Conservation (phyloP, 371 early-diverging fungal species). For the Lichtheimia corymbifera region DNA sequence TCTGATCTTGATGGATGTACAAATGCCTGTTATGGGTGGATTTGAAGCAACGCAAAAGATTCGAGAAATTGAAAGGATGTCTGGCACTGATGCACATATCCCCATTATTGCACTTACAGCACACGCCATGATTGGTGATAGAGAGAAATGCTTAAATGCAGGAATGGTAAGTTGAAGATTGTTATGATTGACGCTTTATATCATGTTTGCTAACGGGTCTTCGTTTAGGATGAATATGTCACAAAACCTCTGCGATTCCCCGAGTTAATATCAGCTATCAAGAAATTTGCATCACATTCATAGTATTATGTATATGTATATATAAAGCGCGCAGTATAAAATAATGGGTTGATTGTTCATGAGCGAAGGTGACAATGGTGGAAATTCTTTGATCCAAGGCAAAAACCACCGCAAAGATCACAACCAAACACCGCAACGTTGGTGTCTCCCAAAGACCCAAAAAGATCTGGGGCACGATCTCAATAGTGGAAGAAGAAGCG, state of each 20-base stretch:
- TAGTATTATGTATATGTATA: neutral
- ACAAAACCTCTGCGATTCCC: constrained; percentile 61
- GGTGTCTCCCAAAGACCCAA: too few relatives aligned
- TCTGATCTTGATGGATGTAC: constrained; percentile 81
- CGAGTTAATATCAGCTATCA: constrained; percentile 58
- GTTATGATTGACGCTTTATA: neutral
- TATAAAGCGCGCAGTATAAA: too few relatives aligned
- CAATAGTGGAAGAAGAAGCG: too few relatives aligned
- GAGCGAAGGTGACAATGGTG: too few relatives aligned
- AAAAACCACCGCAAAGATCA: too few relatives aligned
- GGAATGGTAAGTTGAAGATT: constrained; percentile 62
- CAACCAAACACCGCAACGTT: too few relatives aligned
- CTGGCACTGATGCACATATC: constrained; percentile 28
- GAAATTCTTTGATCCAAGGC: too few relatives aligned
- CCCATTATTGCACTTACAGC: constrained; percentile 82
- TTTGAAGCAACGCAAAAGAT: constrained; percentile 77
- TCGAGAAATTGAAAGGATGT: constrained; percentile 57
- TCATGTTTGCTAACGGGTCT: neutral
- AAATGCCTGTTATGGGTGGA: constrained; percentile 80
- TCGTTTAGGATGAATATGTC: constrained; percentile 59
- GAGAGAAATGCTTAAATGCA: constrained; percentile 71
- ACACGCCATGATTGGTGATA: constrained; percentile 82
- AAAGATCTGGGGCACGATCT: too few relatives aligned
- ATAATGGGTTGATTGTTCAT: too few relatives aligned
- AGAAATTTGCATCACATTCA: constrained; percentile 36